Percentiles rank a stretch among this genome's conserved stretches.
phyloP scores from a whole-genome alignment of 805 yeast species.

The Candida peoriensis region DNA sequence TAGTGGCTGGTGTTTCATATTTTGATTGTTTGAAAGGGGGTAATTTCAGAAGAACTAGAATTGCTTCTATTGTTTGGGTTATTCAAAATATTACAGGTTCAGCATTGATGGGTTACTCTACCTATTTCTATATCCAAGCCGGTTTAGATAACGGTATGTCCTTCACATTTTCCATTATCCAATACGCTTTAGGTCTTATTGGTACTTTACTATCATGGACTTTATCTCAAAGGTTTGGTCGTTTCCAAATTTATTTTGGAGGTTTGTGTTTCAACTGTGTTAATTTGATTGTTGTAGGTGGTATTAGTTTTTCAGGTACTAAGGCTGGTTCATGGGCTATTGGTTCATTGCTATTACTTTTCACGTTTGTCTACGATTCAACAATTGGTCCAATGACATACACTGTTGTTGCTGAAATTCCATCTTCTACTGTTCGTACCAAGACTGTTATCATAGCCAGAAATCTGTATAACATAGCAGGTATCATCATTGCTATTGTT shows the following conservation, averaged over 20 bases:
- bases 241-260: conserved; percentile 26
- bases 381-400: conserved; percentile 38
- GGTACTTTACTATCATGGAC: conserved; percentile 31
- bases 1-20: conserved; percentile 26
- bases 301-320: conserved; percentile 17
- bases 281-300: conserved; percentile 24
- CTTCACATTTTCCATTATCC: conserved; percentile 34
- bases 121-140: conserved; percentile 45
- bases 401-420: conserved; percentile 34
- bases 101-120: conserved; percentile 39
- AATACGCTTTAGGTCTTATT: conserved; percentile 28
- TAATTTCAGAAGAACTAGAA: conserved; percentile 40
- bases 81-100: conserved; percentile 45
- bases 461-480: conserved; percentile 27
- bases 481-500: conserved; percentile 31
- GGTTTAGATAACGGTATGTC: conserved; percentile 39
- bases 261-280: conserved; percentile 13
- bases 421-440: conserved; percentile 35
- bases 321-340: conserved; percentile 22
- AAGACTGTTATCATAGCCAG: conserved; percentile 35
- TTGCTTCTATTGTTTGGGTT: conserved; percentile 35
- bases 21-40: conserved; percentile 40
- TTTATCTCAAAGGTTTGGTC: conserved; percentile 26
- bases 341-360: conserved; percentile 26
- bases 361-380: conserved; percentile 30